Evolutionary conservation across 495 filamentous ascomycete species (phyloP), one percentile per base, ranked within the genome.

Genomic region (Cercophora samala): DNA sequence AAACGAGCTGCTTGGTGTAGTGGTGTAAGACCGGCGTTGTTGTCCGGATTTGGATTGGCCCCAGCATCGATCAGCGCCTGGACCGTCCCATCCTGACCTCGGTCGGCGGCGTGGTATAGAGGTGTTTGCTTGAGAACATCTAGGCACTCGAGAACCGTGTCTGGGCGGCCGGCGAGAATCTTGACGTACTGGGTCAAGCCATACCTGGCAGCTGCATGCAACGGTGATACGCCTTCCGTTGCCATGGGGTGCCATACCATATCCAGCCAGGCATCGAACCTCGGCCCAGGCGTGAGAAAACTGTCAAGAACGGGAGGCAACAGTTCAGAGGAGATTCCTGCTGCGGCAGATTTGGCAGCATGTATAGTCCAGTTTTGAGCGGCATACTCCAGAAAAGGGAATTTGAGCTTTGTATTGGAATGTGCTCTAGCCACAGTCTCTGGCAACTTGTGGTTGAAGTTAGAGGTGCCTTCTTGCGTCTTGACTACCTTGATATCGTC

Each of bases 341-440:
- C 54, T 17, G 52, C 24, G 18, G 42, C 58, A 11, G 72, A 67
- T 58, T 69, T 70, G n/a, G 54, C 42, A 1, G 64, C 58, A 60
- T 76, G 74, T 13, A 66, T 25, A 26, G 56, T 15, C 72, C 74
- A 76, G 63, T 74, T 74, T 17, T 65, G 56, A 11, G 56, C 65
- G 42, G 70, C 70, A 42, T 76, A 76, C 23, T 71, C 65, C 18
- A 68, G 19, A 55, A 74, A 74, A 32, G 74, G 66, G 58, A 60
- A 70, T 22, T 56, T 5, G 2, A 68, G 62, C 58, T 32, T 29
- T 32, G 29, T 32, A 32, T 8, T 32, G 3, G 29, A 32, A 32
- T 32, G 29, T 32, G 29, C 3, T 32, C 4, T 32, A 32, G 8
- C 29, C 8, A 4, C 8, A 3, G 4, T 4, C 29, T 32, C 29